Evolutionary conservation across 2,329 filamentous ascomycete species (phyloP), one percentile per base, ranked within the genome.

Genomic region (Neurospora sp.): DNA sequence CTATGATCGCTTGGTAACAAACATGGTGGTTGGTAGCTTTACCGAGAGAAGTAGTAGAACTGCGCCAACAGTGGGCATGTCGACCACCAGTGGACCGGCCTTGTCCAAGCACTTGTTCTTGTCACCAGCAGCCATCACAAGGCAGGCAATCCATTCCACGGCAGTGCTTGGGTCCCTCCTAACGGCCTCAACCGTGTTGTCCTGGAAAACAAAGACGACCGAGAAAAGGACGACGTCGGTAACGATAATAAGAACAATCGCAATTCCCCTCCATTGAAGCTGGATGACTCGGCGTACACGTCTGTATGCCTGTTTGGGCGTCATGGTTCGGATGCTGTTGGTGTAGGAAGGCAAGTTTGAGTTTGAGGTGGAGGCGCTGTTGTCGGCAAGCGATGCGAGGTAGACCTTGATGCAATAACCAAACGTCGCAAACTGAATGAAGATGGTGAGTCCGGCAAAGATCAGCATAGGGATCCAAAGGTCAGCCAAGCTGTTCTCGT

Each of bases 401-500:
- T 98, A 99, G 67, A 99, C 93, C 78, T 97, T 93, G 81, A 97
- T 91, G 79, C 96, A 98, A 82, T 99, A 98, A 15, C 85, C 89
- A 80, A 93, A 95, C 6, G 96, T 98, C 62, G 88, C 85, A 73
- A 97, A 87, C 76, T 97, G 96, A 40, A 94, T 85, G 70, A 97
- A 83, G 75, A 93, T 87, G 0, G 93, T 91, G 52, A 91, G 81
- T 33, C 88, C 91, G 40, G 93, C 87, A 76, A 98, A 91, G 4
- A 90, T 87, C 74, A 97, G 84, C 38, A 97, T 81, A 0, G 96
- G 96, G 17, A 94, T 93, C 95, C 95, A 98, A 77, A 97, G 93
- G 77, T 91, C 91, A 39, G 89, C 87, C 79, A 97, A 83, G 72
- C 93, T 94, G 79, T 97, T 88, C 70, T 88, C 82, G 79, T 97